phyloP scores from a whole-genome alignment of 2,329 filamentous ascomycete species.

The Pezicula neosporulosa region DNA sequence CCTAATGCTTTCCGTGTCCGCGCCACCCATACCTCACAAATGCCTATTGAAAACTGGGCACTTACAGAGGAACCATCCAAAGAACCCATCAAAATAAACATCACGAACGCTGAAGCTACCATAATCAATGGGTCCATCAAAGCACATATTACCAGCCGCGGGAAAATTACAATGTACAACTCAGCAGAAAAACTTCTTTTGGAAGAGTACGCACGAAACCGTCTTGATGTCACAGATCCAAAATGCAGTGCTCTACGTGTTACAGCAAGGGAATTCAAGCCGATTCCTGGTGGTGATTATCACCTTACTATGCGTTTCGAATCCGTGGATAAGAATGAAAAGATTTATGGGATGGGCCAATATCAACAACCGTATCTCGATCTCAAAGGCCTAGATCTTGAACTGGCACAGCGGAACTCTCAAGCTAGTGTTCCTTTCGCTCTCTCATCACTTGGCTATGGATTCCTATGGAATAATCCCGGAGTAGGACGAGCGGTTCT shows the following conservation, averaged over 20 bases:
- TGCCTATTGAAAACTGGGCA: slow-evolving; percentile 37
- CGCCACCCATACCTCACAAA: slow-evolving; percentile 34
- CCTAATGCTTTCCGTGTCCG: slow-evolving; percentile 43
- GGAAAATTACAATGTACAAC: slow-evolving; percentile 45
- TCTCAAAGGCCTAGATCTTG: slow-evolving; percentile 58
- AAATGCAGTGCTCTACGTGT: slow-evolving; percentile 48
- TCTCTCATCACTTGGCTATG: slow-evolving; percentile 57
- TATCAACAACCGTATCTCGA: slow-evolving; percentile 64
- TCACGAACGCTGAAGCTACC: slow-evolving; percentile 20
- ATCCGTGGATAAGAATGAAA: slow-evolving; percentile 49
- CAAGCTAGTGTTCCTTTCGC: slow-evolving; percentile 64
- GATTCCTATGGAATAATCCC: slow-evolving; percentile 65
- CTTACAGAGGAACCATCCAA: slow-evolving; percentile 17
- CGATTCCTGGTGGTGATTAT: slow-evolving; percentile 45
- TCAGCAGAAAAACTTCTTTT: slow-evolving; percentile 38
- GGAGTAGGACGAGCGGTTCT: slow-evolving; percentile 57
- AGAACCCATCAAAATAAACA: neutral
- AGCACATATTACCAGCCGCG: slow-evolving; percentile 39
- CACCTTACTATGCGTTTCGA: slow-evolving; percentile 58
- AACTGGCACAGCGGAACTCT: slow-evolving; percentile 64
- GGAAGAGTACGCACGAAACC: slow-evolving; percentile 47
- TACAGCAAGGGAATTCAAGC: slow-evolving; percentile 47
- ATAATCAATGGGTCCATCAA: slow-evolving; percentile 45
- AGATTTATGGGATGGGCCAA: slow-evolving; percentile 67
- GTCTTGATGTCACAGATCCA: slow-evolving; percentile 42